Base-by-base conservation (phyloP, 805 yeast species). In the Nakazawaea wickerhamii region DNA sequence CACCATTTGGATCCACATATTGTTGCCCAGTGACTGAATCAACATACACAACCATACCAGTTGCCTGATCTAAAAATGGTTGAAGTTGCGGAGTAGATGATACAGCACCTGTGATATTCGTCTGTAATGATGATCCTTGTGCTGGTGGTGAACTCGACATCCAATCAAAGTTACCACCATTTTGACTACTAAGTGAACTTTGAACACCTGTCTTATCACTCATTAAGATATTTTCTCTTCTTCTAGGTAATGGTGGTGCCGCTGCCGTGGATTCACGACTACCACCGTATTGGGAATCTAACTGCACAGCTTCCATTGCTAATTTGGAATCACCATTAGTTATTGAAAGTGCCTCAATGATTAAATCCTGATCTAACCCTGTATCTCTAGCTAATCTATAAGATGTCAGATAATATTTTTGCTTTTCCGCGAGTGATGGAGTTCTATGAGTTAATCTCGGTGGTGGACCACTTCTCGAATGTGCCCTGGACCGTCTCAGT, bases 31-130 rank as follows among this genome's bases (percentile, higher is more conserved):
- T 77, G 4, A 15, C 21, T 9, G 79, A 71, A 53, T 84, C 90
- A 27, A 83, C 75, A 51, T 83, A 84, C 26, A 75, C 70, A 4
- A 81, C 60, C 37, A 77, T 72, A 10, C 91, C 90, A 0, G 88
- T 81, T 6, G 72, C 64, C 2, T 89, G 88, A 51, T 84, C 90
- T 17, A 81, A 69, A 55, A 79, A 84, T 54, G 82, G 91, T 23
- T 37, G 52, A 64, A 83, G 60, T 69, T 78, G 58, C 67, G 83
- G 40, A 59, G 74, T n/a, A 25, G 27, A 13, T 25, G 27, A 10
- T 25, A 25, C 62, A 48, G 64, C 44, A 28, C 63, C 55, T 45
- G 54, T 57, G 39, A 54, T 57, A 6, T 50, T 55, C 9, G 53
- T 63, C 52, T 41, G 43, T 17, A 14, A 17, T 15, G 20, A 23